Evolutionary conservation across 768 basidiomycete genomes (phyloP).

Genomic region (Mycena polygramma): DNA sequence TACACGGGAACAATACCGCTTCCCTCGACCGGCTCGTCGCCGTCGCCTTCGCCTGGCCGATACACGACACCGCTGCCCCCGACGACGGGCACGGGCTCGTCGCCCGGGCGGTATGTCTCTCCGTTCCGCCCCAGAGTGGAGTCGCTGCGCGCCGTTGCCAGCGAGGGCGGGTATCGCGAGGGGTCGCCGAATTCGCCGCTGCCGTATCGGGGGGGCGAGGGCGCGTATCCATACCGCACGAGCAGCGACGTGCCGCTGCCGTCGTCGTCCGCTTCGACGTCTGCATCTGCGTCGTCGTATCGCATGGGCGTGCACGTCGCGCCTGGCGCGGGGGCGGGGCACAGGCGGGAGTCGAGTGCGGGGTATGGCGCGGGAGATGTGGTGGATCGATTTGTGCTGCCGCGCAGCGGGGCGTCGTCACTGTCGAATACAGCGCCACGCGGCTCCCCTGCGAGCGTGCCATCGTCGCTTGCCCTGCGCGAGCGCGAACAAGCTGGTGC

Average conservation of each 20-base stretch:
- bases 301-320: slow-evolving; percentile 35
- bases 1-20: slow-evolving; percentile 10
- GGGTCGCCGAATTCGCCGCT: neutral
- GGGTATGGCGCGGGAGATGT: slow-evolving; percentile 16
- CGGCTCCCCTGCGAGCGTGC: neutral
- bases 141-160: neutral
- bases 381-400: slow-evolving; percentile 34
- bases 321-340: too few relatives aligned
- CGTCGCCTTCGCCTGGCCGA: slow-evolving; percentile 24
- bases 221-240: neutral
- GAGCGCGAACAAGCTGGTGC: too few relatives aligned
- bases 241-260: neutral
- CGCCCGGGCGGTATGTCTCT: slow-evolving; percentile 25
- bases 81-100: neutral
- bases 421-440: neutral
- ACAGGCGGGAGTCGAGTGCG: slow-evolving; percentile 1
- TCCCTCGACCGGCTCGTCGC: neutral
- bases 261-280: neutral
- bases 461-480: slow-evolving; percentile 14
- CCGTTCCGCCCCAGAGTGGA: slow-evolving; percentile 20
- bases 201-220: too few relatives aligned
- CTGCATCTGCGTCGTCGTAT: slow-evolving; percentile 26
- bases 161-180: neutral
- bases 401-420: slow-evolving; percentile 28
- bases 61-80: neutral